These are phyloP conservation scores for Mortierella sp. DNA, from an alignment of 371 early-diverging fungal genomes.

Conservation along the genomic window DNA sequence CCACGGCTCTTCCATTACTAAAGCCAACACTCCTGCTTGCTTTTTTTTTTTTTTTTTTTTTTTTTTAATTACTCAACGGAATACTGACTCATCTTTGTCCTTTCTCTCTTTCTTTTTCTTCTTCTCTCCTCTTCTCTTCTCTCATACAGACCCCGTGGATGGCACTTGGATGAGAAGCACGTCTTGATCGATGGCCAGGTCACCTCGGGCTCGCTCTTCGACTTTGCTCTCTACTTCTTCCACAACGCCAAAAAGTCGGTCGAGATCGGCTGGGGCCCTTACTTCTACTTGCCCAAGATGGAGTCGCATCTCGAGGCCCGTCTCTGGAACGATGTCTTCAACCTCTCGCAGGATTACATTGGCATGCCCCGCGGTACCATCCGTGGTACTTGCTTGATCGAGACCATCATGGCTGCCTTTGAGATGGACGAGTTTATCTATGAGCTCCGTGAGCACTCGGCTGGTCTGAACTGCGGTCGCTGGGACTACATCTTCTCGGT, in stretches of 20 bases:
- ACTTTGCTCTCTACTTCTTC: constrained; percentile 96
- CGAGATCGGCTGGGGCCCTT: constrained; percentile 91
- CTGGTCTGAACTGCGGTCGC: constrained; percentile 97
- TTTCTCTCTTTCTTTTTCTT: constrained; percentile 5
- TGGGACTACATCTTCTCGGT: constrained; percentile 98
- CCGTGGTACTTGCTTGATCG: constrained; percentile 95
- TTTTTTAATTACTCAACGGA: constrained; percentile 1
- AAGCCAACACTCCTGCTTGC: background rate
- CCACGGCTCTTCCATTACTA: too few species aligned
- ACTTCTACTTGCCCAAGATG: constrained; percentile 98
- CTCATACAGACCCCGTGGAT: constrained; percentile 90
- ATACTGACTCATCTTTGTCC: constrained; percentile 13
- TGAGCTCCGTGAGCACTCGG: constrained; percentile 95
- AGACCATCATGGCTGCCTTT: constrained; percentile 95
- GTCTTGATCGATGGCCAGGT: constrained; percentile 92
- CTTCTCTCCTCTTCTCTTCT: background rate
- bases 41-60: background rate
- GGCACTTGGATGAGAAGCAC: constrained; percentile 97
- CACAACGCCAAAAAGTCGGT: constrained; percentile 90
- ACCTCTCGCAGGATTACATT: constrained; percentile 90
- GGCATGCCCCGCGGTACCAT: constrained; percentile 94
- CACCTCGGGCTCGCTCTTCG: constrained; percentile 91
- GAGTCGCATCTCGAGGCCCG: constrained; percentile 96
- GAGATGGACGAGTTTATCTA: constrained; percentile 99
- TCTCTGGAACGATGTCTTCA: constrained; percentile 97